Evolutionary conservation across 306 rosid genomes (phyloP).

Genomic region (Fragaria ananassa): DNA sequence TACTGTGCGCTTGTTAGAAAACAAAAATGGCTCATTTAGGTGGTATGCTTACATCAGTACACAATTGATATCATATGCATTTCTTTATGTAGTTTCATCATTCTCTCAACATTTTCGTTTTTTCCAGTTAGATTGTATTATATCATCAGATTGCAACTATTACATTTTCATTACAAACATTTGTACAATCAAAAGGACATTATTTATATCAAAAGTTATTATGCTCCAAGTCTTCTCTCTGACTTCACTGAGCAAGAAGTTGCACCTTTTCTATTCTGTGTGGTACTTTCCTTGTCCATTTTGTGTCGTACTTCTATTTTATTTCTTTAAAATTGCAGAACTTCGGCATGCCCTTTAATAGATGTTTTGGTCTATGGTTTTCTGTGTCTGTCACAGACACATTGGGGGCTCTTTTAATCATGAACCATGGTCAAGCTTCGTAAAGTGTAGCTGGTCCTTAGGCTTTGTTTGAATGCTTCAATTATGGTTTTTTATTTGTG

Average conservation of each 20-base stretch:
- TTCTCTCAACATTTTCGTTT: neutral
- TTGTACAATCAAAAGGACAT: neutral
- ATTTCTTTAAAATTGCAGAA: neutral
- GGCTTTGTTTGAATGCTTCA: neutral
- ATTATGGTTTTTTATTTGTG: neutral
- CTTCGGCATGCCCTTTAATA: neutral
- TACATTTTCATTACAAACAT: neutral
- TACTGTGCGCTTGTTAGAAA: slow-evolving; percentile 30
- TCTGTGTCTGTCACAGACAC: neutral
- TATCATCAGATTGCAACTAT: neutral
- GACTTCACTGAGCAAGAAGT: neutral
- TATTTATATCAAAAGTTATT: neutral
- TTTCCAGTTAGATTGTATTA: neutral
- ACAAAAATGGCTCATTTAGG: neutral
- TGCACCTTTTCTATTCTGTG: neutral
- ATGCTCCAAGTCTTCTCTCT: neutral
- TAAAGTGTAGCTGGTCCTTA: neutral
- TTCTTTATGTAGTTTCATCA: neutral
- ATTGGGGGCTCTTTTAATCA: neutral
- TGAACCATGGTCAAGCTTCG: slow-evolving; percentile 1
- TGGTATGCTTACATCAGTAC: neutral
- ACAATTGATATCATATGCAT: neutral
- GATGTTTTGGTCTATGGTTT: neutral
- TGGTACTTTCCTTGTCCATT: neutral
- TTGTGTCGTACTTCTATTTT: neutral